Evolutionary conservation across 768 basidiomycete species (phyloP), one percentile per base, ranked within the genome.

Genomic region (Termitomyces bulborhizus): DNA sequence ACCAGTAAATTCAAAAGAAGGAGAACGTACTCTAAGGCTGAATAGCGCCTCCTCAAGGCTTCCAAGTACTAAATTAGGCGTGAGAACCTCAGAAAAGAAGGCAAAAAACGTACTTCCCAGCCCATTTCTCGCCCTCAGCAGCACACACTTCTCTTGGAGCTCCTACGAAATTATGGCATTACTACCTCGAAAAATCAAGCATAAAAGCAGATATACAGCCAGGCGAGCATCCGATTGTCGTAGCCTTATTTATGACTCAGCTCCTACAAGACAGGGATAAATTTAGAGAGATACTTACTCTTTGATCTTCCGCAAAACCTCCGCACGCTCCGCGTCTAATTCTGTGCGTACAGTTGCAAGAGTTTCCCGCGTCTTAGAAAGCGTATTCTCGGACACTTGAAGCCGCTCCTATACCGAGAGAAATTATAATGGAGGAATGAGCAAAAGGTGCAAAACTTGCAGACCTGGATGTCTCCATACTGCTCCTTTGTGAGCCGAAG

Each of bases 401-500:
- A 67, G 50, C 6, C 61, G 66, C 47, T 67, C 66, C 65, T 66
- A 34, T 4, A 24, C 18, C 39, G 3, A 21, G 2, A 1, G 9
- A 24, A 4, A 24, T 39, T 3, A 21, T 40, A 2, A 13, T 59
- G 37, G 3, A 24, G 36, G 12, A 24, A 41, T 36, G 5, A 8
- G 13, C 11, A 13, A 53, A 27, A 15, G 4, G 18, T 27, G 5
- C 37, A 41, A 16, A 37, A 15, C 3, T 6, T 12, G 11, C 49
- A 36, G 31, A 73, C 73, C 64, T 73, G 82, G 11, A 80, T 58
- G 61, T 85, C 81, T 2, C 74, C 80, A 18, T 75, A 65, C 6
- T 77, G 71, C 56, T 86, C 83, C 60, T 81, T 82, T 6, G 79
- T 75, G 24, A 84, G 65, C 26, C 76, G 73, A 46, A 84, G 66